Conservation (phyloP, 2,329 filamentous ascomycete species). For the Colletotrichum sp. region DNA sequence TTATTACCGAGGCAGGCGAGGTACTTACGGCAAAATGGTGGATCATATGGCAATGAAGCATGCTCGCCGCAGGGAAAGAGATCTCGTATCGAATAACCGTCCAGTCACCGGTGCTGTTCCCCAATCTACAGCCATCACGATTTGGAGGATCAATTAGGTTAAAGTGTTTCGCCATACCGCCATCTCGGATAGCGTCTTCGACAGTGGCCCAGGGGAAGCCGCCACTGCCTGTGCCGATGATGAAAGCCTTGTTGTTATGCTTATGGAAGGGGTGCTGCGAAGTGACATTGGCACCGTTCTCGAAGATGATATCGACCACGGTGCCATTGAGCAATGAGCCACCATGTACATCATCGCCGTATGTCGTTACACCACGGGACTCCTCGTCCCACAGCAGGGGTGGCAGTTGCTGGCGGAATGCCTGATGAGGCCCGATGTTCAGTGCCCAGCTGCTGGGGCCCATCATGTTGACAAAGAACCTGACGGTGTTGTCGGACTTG, state of each 20-base stretch:
- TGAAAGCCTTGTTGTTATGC: constrained; percentile 13
- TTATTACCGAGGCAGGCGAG: neutral
- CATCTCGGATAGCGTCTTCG: constrained; percentile 5
- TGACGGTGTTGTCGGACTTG: constrained; percentile 2
- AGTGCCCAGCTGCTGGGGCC: constrained; percentile 7
- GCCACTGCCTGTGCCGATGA: constrained; percentile 6
- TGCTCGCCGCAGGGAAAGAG: constrained; percentile 7
- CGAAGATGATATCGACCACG: constrained; percentile 12
- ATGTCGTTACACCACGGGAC: constrained; percentile 6
- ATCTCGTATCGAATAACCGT: constrained; percentile 18
- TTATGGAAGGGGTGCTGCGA: constrained; percentile 15
- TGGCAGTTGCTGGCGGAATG: constrained; percentile 9
- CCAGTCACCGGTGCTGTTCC: constrained; percentile 11
- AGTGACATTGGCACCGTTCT: constrained; percentile 13
- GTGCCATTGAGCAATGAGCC: neutral
- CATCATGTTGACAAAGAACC: constrained; percentile 17
- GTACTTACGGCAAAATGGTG: constrained; percentile 11
- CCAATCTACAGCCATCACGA: constrained; percentile 7
- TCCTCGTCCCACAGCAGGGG: constrained; percentile 4
- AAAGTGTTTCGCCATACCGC: neutral
- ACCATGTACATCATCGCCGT: neutral
- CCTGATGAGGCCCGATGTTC: constrained; percentile 8
- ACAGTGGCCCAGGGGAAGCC: constrained; percentile 13
- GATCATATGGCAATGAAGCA: constrained; percentile 18
- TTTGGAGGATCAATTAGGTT: constrained; percentile 7